phyloP scores from a whole-genome alignment of 768 basidiomycete genomes.

The Lactifluus echinatus region DNA sequence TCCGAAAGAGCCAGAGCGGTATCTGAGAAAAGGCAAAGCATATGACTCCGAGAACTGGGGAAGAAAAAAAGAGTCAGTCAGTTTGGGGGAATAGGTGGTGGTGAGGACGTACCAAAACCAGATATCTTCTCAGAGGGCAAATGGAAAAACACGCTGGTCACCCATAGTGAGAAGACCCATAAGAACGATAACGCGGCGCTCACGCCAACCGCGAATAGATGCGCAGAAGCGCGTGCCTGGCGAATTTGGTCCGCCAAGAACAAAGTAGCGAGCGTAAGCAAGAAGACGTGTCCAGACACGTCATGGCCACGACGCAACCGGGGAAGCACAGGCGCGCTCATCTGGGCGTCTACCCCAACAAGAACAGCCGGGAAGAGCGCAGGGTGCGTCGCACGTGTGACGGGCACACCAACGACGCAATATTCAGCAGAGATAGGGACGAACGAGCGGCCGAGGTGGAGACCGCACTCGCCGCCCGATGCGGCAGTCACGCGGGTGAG shows the following conservation, averaged over 20 bases:
- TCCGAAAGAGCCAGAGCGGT: slow-evolving; percentile 7
- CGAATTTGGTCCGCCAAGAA: slow-evolving; percentile 73
- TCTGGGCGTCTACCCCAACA: slow-evolving; percentile 25
- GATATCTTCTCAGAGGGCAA: slow-evolving; percentile 79
- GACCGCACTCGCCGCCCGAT: slow-evolving; percentile 74
- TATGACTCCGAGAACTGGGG: slow-evolving; percentile 32
- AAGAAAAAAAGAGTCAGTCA: not conserved
- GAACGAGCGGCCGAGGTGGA: slow-evolving; percentile 36
- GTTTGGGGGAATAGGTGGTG: not conserved
- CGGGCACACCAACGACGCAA: slow-evolving; percentile 42
- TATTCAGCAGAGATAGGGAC: slow-evolving; percentile 47
- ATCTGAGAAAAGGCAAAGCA: slow-evolving; percentile 30
- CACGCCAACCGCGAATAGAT: slow-evolving; percentile 39
- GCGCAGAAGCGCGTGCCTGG: slow-evolving; percentile 37
- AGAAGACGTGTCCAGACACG: slow-evolving; percentile 88
- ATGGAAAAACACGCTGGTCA: slow-evolving; percentile 90
- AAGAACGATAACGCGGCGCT: slow-evolving; percentile 44
- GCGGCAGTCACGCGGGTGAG: slow-evolving; percentile 53
- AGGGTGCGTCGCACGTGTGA: slow-evolving; percentile 58
- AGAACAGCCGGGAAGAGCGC: slow-evolving; percentile 44
- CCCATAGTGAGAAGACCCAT: slow-evolving; percentile 68
- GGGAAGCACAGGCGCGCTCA: slow-evolving; percentile 38
- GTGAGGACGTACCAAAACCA: slow-evolving; percentile 59
- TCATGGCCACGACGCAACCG: slow-evolving; percentile 79
- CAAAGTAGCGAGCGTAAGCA: slow-evolving; percentile 69